Conservation (phyloP, 208 protist species). For the Wallacemonas sp. region DNA sequence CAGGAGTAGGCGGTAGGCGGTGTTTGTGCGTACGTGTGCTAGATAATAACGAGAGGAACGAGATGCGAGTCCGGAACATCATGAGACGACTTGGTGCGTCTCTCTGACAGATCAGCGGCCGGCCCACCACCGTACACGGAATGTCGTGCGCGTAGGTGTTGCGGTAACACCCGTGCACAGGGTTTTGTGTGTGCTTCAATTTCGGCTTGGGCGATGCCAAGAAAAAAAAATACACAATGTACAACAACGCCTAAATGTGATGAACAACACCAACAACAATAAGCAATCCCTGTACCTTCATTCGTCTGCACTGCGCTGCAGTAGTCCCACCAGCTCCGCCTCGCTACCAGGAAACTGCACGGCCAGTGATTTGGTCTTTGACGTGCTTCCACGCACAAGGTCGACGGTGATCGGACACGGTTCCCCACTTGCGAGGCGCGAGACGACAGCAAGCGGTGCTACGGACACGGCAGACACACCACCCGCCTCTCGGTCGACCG, state of each 20-base stretch:
- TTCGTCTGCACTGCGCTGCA: conserved; percentile 36
- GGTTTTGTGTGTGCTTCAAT: neutral
- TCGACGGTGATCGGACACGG: conserved; percentile 25
- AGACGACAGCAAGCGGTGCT: neutral
- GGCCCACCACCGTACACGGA: no score
- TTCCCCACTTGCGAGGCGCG: neutral
- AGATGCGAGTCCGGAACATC: no score
- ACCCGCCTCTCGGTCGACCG: neutral
- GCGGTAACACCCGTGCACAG: no score
- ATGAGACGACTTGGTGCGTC: no score
- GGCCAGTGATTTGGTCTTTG: conserved; percentile 53
- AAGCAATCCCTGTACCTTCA: neutral
- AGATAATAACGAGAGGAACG: no score
- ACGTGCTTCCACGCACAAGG: conserved; percentile 53
- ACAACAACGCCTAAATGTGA: no score
- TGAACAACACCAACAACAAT: neutral
- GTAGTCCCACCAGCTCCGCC: conserved; percentile 43
- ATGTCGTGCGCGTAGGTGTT: no score
- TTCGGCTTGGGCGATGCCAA: no score
- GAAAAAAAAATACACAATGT: no score
- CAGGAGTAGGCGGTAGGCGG: no score
- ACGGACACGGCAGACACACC: neutral
- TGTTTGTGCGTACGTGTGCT: no score
- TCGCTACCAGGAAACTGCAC: conserved; percentile 54
- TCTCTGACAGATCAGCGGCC: no score